Conservation (phyloP, 768 basidiomycete species). For the Rhodosporidiobolus sp. region DNA sequence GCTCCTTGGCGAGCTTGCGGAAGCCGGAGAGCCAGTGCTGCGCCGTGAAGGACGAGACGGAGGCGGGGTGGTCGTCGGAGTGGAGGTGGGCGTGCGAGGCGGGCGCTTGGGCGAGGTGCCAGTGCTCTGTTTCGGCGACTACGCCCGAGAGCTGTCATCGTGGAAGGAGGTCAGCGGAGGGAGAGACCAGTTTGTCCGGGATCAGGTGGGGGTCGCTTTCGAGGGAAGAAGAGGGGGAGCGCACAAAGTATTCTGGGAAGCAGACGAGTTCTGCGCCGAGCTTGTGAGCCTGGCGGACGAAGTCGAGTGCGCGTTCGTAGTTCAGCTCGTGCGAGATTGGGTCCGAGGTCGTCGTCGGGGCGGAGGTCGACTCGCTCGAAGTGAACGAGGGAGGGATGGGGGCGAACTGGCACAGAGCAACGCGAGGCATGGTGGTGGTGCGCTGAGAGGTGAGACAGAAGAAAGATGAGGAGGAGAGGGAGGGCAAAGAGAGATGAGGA, state of each 20-base stretch:
- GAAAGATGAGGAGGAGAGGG: neutral
- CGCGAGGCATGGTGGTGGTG: neutral
- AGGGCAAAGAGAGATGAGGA: neutral
- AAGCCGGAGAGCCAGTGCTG: conserved; percentile 32
- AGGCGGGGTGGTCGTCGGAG: conserved; percentile 4
- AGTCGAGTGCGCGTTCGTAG: conserved; percentile 14
- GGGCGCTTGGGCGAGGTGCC: conserved; percentile 31
- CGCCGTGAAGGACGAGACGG: neutral
- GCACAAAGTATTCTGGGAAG: conserved; percentile 39
- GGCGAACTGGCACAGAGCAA: conserved; percentile 34
- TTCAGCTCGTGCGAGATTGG: neutral
- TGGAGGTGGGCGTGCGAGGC: conserved; percentile 19
- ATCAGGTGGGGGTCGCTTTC: neutral
- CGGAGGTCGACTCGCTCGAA: neutral
- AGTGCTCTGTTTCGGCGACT: conserved; percentile 17
- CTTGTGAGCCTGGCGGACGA: conserved; percentile 11
- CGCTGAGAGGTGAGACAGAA: neutral
- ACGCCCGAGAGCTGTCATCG: conserved; percentile 17
- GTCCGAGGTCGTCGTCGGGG: neutral
- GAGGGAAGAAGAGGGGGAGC: neutral
- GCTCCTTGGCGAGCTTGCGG: conserved; percentile 32
- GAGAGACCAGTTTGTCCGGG: neutral
- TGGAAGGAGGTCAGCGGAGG: neutral
- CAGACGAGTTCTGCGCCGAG: conserved; percentile 29
- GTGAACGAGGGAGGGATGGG: conserved; percentile 9